Evolutionary conservation across 2,329 filamentous ascomycete genomes (phyloP), one percentile per base, ranked within the genome.

Genomic region (Dactylonectria estremocensis): DNA sequence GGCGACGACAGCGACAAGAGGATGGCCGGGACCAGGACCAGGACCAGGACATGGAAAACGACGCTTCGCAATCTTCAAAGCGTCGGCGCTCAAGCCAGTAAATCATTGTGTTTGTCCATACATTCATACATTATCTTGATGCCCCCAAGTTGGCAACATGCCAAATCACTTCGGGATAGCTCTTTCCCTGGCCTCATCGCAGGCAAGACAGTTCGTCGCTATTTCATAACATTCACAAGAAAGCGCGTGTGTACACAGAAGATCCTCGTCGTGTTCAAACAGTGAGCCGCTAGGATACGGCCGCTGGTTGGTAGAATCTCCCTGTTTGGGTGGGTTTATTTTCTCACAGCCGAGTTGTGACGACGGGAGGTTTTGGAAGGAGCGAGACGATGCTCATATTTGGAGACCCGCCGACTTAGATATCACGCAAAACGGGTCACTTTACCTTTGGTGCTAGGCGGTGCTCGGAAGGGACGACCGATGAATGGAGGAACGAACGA

Each of bases 31-130:
- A 65, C 4, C 72, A 75, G 5, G 60, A 68, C 7, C 74, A 74
- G 6, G 67, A 66, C 11, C 56, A 74, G 1, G 60, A 58, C 8
- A 71, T 73, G 3, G 72, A 66, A 3, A 72, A 75, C 5, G 57
- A 68, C 6, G 16, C 16, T 18, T 43, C 40, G 10, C n/a, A 56
- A 28, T 45, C 71, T 37, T 53, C 71, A 9, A 77, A 79, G 68
- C 76, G 77, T 50, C 67, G 63, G 24, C 69, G 77, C 48, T 64
- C 69, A 6, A 73, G 68, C 53, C 49, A 69, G 50, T 74, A 48
- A 68, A 40, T 14, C 16, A 16, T 31, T 6, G 14, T 52, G 24
- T 13, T n/a, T n/a, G 6, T n/a, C 14, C 28, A 16, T 13, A 14
- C 18, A 13, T 7, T 3, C 9, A 2, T 14, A 28, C 46, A n/a